phyloP scores from a whole-genome alignment of 2,329 filamentous ascomycete genomes.

The Pseudogymnoascus sp. region DNA sequence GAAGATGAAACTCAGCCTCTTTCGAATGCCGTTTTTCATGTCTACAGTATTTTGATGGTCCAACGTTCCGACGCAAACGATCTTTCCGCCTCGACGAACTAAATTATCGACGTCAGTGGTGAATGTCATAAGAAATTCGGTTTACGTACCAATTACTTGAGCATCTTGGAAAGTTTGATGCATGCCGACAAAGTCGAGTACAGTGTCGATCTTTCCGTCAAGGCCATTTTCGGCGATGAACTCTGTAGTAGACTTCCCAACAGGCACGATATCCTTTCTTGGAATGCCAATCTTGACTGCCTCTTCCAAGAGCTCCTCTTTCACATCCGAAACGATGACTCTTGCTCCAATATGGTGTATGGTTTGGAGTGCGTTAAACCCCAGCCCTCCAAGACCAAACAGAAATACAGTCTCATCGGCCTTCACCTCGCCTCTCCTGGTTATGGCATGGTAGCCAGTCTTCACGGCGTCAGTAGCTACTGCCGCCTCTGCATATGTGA shows the following conservation, averaged over 20 bases:
- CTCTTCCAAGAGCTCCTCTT: conserved; percentile 27
- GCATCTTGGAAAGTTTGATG: conserved; percentile 34
- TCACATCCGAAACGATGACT: conserved; percentile 31
- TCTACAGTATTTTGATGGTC: conserved; percentile 34
- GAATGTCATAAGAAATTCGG: no score
- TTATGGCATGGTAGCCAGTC: conserved; percentile 36
- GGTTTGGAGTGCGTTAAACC: conserved; percentile 36
- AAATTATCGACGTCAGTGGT: conserved; percentile 12
- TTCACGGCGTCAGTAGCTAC: conserved; percentile 36
- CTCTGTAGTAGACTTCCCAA: conserved; percentile 24
- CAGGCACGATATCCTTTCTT: conserved; percentile 27
- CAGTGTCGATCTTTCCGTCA: conserved; percentile 24
- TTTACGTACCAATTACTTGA: conserved; percentile 28
- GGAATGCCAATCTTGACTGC: conserved; percentile 30
- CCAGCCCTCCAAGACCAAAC: conserved; percentile 36
- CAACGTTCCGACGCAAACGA: conserved; percentile 36
- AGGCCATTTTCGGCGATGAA: conserved; percentile 26
- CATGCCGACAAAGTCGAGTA: conserved; percentile 31
- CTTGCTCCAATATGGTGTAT: conserved; percentile 43
- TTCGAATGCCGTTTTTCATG: conserved; percentile 39
- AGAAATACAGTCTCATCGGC: conserved; percentile 33
- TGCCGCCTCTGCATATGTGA: conserved; percentile 29
- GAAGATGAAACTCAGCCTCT: conserved; percentile 36
- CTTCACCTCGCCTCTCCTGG: conserved; percentile 31
- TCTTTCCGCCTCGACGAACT: conserved; percentile 32